Conservation (phyloP, 768 basidiomycete genomes). For the Leucosporidium scottii region DNA sequence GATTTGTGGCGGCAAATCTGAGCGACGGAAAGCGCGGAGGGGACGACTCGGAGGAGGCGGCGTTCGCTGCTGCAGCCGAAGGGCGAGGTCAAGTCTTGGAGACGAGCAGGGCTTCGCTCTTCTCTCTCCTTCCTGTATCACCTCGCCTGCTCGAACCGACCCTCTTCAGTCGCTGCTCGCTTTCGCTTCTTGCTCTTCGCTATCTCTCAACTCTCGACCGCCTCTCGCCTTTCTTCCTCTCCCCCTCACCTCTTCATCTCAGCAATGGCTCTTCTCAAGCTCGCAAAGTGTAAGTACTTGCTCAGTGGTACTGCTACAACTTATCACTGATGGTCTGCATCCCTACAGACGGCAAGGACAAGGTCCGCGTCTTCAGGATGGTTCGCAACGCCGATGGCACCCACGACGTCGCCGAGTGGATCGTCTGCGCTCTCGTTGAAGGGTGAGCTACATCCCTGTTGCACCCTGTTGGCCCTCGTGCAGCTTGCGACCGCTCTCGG, state of each 20-base stretch:
- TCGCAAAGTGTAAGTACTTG: constrained; percentile 22
- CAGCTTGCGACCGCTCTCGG: background rate
- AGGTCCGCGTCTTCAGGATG: constrained; percentile 75
- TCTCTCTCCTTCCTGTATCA: too few relatives aligned
- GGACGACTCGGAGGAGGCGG: too few relatives aligned
- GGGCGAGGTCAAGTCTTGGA: too few relatives aligned
- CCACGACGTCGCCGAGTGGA: constrained; percentile 77
- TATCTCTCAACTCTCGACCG: too few relatives aligned
- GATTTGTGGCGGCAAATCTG: too few relatives aligned
- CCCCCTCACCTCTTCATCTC: background rate
- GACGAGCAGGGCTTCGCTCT: too few relatives aligned
- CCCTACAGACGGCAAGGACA: constrained; percentile 65
- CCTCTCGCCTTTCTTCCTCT: background rate
- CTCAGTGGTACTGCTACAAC: background rate
- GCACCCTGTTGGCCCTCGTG: background rate
- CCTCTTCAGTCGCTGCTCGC: too few relatives aligned
- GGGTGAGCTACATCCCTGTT: constrained; percentile 50
- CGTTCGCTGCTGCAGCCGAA: too few relatives aligned
- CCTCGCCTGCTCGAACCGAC: too few relatives aligned
- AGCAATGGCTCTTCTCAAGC: constrained; percentile 18
- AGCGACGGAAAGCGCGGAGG: too few relatives aligned
- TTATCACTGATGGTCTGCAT: background rate
- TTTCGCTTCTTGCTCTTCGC: too few relatives aligned
- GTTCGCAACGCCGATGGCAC: constrained; percentile 50
- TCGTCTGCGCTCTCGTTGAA: constrained; percentile 69